Evolutionary conservation across 257 asterid species (phyloP), one percentile per base, ranked within the genome.

Genomic region (Echites panduratus): DNA sequence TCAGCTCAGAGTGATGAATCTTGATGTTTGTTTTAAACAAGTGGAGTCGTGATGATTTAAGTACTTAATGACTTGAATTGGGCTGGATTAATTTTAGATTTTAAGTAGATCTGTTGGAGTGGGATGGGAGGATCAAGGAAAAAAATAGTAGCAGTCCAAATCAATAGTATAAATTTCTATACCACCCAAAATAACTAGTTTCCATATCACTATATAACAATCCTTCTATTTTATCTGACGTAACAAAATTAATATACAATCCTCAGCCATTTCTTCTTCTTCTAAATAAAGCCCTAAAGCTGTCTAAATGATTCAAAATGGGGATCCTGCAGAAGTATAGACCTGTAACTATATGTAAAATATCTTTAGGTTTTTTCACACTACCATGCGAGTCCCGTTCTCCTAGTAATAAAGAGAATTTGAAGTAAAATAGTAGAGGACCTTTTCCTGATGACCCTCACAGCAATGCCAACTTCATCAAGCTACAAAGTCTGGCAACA

Each of bases 171-270:
- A 76, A 69, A 68, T 75, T 64, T 85, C 77, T 89, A 83, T 84
- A 85, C 89, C 90, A 84, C 70, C 87, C 87, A 77, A 83, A 78
- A 62, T 78, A 84, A 70, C 78, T 75, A 66, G 81, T 75, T 79
- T 80, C 68, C 86, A 73, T 77, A 79, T 70, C 83, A 75, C 85
- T 66, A 66, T 82, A 75, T 80, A 67, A 84, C 92, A 89, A 84
- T 85, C 85, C 86, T 83, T 80, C 89, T 91, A 90, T 72, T 70
- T n/a, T 82, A 79, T 82, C 89, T 85, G 88, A 87, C 82, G 77
- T 84, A 85, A 75, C 94, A 89, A 86, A 93, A 90, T 78, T 85
- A 90, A 90, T 89, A 90, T 89, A 90, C 96, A 93, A 87, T 81
- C 92, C 84, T 89, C 91, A 86, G 80, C 80, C 89, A 73, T 74